Conservation (phyloP, 148 eudicot species). For the Vaccinium myrtillus region DNA sequence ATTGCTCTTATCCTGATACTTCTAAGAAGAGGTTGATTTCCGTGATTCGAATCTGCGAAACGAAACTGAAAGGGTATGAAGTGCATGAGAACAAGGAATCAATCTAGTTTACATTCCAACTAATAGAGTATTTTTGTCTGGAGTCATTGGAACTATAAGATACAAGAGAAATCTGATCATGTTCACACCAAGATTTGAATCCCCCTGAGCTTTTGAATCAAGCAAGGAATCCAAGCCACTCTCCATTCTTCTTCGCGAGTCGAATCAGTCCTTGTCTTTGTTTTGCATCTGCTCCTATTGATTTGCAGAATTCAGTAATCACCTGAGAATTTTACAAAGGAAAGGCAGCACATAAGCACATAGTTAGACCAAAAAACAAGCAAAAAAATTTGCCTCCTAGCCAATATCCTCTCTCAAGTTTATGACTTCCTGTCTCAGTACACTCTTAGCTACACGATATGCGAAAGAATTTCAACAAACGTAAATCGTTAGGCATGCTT, state of each 20-base stretch:
- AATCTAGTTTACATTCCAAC: neutral
- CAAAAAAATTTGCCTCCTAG: neutral
- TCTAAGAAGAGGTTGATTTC: neutral
- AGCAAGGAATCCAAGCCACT: constrained; percentile 59
- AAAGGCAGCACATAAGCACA: neutral
- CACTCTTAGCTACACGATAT: neutral
- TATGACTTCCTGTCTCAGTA: too few relatives aligned
- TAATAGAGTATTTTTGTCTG: neutral
- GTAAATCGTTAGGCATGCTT: too few relatives aligned
- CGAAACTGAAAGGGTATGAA: neutral
- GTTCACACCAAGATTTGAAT: neutral
- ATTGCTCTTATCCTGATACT: neutral
- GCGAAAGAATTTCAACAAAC: too few relatives aligned
- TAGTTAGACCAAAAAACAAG: neutral
- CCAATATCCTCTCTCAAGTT: neutral
- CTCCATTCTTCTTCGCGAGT: constrained; percentile 92
- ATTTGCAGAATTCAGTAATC: constrained; percentile 91
- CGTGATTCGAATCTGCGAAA: neutral
- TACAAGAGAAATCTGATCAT: neutral
- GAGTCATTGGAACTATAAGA: neutral
- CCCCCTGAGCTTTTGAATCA: neutral
- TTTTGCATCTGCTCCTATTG: constrained; percentile 90
- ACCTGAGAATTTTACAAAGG: constrained; percentile 41
- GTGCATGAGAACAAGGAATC: neutral
- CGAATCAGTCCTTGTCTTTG: constrained; percentile 92